Percentiles rank a stretch among this genome's conserved stretches.
Conservation (phyloP, 2,329 filamentous ascomycete genomes). For the Colletotrichum sp. region DNA sequence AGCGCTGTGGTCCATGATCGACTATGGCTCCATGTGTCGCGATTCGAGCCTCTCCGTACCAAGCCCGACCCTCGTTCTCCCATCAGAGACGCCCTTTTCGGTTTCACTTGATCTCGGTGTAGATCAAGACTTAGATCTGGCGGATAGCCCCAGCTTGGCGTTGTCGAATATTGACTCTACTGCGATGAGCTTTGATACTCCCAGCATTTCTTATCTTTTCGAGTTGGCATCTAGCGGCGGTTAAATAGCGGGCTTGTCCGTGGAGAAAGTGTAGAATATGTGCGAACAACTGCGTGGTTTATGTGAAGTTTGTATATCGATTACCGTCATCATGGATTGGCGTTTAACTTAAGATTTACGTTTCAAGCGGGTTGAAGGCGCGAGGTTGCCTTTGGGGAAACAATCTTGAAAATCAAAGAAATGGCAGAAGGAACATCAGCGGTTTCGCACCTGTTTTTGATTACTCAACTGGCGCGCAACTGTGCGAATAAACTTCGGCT, state of each 20-base stretch:
- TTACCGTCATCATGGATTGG: neutral
- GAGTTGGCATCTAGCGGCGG: neutral
- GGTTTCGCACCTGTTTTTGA: rapidly evolving
- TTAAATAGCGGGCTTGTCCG: rapidly evolving
- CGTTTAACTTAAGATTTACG: neutral
- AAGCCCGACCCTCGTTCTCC: neutral
- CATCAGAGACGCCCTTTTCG: neutral
- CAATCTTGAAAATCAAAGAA: neutral
- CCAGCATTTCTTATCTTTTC: neutral
- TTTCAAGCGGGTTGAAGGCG: neutral
- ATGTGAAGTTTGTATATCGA: neutral
- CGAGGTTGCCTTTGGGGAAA: rapidly evolving
- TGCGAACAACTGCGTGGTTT: neutral
- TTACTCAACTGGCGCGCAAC: neutral
- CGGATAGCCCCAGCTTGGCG: neutral
- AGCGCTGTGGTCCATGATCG: neutral
- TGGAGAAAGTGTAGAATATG: neutral
- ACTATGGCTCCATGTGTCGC: neutral
- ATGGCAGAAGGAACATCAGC: neutral
- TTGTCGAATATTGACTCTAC: neutral
- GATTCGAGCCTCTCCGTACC: neutral
- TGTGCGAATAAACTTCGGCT: neutral
- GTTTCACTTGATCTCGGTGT: neutral
- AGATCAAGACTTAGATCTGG: rapidly evolving
- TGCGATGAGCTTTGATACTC: neutral